These are phyloP conservation scores for Metarhizium album DNA, from an alignment of 2,329 filamentous ascomycete species.

Conservation along the genomic window DNA sequence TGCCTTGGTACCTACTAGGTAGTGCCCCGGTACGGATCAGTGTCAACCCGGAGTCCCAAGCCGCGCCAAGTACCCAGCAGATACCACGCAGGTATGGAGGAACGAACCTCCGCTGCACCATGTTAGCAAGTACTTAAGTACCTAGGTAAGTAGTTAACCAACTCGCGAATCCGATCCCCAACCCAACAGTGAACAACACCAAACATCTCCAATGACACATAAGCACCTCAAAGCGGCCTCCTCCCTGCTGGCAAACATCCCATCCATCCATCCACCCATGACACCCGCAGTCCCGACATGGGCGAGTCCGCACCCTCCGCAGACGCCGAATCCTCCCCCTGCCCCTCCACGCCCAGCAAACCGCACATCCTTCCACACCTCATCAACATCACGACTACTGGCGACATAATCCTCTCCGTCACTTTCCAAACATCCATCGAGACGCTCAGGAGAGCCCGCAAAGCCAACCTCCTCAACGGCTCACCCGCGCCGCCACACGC, in stretches of 20 bases:
- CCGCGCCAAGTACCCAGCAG: too few relatives aligned
- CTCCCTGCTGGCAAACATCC: conserved; percentile 5
- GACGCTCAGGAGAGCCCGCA: conserved; percentile 34
- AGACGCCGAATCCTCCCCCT: conserved; percentile 4
- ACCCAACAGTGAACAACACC: not conserved
- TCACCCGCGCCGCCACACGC: conserved; percentile 11
- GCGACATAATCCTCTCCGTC: conserved; percentile 57
- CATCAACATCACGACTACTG: conserved; percentile 42
- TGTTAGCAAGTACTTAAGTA: too few relatives aligned
- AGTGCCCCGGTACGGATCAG: too few relatives aligned
- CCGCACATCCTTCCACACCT: conserved; percentile 13
- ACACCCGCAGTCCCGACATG: conserved; percentile 4
- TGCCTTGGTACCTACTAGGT: too few relatives aligned
- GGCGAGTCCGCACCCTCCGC: conserved; percentile 9
- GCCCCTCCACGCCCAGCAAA: not conserved
- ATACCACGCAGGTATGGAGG: too few relatives aligned
- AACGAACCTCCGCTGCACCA: too few relatives aligned
- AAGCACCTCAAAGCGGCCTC: not conserved
- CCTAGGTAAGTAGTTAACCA: too few relatives aligned
- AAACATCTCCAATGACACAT: not conserved
- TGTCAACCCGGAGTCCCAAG: too few relatives aligned
- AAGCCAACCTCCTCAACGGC: conserved; percentile 10
- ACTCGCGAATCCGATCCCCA: too few relatives aligned
- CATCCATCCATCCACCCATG: too few relatives aligned
- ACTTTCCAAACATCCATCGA: conserved; percentile 49